Evolutionary conservation across 495 filamentous ascomycete genomes (phyloP).

Genomic region (Trichoderma orchidacearum): DNA sequence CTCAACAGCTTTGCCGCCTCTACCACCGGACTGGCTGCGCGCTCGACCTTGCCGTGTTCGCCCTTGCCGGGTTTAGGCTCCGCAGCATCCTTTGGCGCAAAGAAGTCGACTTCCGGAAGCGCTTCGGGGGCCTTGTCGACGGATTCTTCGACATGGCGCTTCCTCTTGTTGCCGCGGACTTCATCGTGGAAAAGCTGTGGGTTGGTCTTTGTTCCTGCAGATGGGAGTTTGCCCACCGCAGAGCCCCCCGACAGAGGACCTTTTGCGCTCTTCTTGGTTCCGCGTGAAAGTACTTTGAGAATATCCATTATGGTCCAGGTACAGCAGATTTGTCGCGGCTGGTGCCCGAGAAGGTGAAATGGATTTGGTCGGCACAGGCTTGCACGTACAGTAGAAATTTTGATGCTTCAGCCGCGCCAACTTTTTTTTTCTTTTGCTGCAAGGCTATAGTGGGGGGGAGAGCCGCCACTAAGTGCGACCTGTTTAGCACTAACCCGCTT

Average conservation of each 20-base stretch:
- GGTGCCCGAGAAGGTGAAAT: too few relatives aligned
- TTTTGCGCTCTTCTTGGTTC: constrained; percentile 30
- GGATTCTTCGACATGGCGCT: constrained; percentile 18
- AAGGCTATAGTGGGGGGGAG: not conserved
- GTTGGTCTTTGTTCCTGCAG: constrained; percentile 32
- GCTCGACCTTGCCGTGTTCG: constrained; percentile 12
- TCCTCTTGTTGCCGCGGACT: constrained; percentile 33
- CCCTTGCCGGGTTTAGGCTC: not conserved
- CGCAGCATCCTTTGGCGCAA: constrained; percentile 21
- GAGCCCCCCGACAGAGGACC: constrained; percentile 10
- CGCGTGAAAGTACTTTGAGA: constrained; percentile 52
- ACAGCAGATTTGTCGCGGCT: not conserved
- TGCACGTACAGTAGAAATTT: not conserved
- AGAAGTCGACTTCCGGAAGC: constrained; percentile 31
- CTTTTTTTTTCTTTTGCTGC: not conserved
- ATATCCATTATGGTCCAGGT: constrained; percentile 40
- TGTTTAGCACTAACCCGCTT: not conserved
- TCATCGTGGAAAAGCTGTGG: constrained; percentile 37
- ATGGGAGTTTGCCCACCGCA: constrained; percentile 31
- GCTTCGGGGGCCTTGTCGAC: constrained; percentile 15
- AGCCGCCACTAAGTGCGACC: not conserved
- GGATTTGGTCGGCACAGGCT: not conserved
- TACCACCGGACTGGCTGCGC: constrained; percentile 7
- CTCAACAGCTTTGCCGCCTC: constrained; percentile 19
- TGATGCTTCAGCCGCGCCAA: not conserved